Evolutionary conservation across 208 protist species (phyloP), one percentile per base, ranked within the genome.

Genomic region (Entamoeba dispar): DNA sequence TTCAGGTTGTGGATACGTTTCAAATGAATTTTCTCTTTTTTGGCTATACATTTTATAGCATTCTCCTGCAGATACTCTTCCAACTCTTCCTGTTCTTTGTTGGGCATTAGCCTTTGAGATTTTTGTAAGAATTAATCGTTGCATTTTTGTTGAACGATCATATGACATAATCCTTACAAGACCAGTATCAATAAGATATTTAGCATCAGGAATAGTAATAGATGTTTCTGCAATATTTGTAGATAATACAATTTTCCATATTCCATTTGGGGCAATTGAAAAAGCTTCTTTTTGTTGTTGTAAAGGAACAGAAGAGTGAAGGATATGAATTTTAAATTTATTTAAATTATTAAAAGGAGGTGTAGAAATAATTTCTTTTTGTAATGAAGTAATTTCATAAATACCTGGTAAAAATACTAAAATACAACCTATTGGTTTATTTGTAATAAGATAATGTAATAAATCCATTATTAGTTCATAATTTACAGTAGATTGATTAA

Each of bases 181-280:
- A 0, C 93, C 93, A 55, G 92, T 51, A 34, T 94, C 93, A 31
- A 94, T 49, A 27, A 94, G 19, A 38, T 91, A 93, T 43, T 49
- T 73, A 31, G 93, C 51, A 49, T 92, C 49, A 49, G 92, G 52
- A 77, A 95, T 93, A 34, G 94, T 95, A 22, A 95, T 34, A 34
- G 93, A 92, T 4, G 93, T 94, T 47, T 95, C 94, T 57, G 93
- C 94, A 77, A 95, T 38, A 27, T 94, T 94, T 22, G 94, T 95
- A 2, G 94, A 14, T 31, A 95, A 52, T 31, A 95, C 49, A 19
- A 95, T 31, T n/a, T 91, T 27, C 34, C 92, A 17, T n/a, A 15
- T 31, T 4, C n/a, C 15, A 10, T 38, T 92, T 17, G 34, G n/a
- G 6, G 50, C 90, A 91, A 91, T 31, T 57, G 55, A 31, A 22